Conservation (phyloP, 805 yeast genomes). For the Saccharomycopsis amapae region DNA sequence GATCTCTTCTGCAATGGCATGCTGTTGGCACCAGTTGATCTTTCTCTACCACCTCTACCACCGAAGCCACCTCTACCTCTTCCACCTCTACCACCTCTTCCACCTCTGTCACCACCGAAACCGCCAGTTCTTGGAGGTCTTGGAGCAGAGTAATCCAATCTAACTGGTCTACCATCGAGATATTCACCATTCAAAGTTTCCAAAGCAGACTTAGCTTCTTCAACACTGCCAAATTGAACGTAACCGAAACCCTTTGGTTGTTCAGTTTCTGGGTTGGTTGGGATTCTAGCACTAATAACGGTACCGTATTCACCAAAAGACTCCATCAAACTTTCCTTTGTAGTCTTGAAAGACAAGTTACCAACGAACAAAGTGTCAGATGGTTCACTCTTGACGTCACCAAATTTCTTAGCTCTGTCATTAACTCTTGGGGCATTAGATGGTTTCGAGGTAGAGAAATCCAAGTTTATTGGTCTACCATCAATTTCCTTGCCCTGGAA, state of each 20-base stretch:
- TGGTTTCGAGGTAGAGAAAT: constrained; percentile 82
- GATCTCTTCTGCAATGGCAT: constrained; percentile 42
- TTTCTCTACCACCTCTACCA: constrained; percentile 31
- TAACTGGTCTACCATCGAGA: constrained; percentile 86
- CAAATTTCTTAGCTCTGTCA: constrained; percentile 83
- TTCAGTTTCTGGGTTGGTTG: constrained; percentile 97
- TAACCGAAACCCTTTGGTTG: constrained; percentile 99
- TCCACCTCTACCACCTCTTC: constrained; percentile 28
- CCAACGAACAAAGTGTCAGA: constrained; percentile 95
- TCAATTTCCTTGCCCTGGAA: constrained; percentile 93
- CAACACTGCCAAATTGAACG: constrained; percentile 81
- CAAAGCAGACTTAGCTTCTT: constrained; percentile 84
- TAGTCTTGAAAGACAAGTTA: constrained; percentile 86
- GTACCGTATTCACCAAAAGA: constrained; percentile 73
- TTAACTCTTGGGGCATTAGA: constrained; percentile 43
- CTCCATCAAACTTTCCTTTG: constrained; percentile 69
- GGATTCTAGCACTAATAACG: constrained; percentile 85
- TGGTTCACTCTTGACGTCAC: constrained; percentile 87
- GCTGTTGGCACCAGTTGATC: constrained; percentile 39
- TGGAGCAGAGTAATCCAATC: constrained; percentile 94
- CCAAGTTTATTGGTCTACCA: constrained; percentile 93
- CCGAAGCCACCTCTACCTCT: constrained; percentile 28
- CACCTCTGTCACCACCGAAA: constrained; percentile 40
- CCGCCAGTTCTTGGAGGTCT: constrained; percentile 42
- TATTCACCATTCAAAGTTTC: constrained; percentile 83